phyloP scores from a whole-genome alignment of 306 rosid genomes.

The Myrica gale region DNA sequence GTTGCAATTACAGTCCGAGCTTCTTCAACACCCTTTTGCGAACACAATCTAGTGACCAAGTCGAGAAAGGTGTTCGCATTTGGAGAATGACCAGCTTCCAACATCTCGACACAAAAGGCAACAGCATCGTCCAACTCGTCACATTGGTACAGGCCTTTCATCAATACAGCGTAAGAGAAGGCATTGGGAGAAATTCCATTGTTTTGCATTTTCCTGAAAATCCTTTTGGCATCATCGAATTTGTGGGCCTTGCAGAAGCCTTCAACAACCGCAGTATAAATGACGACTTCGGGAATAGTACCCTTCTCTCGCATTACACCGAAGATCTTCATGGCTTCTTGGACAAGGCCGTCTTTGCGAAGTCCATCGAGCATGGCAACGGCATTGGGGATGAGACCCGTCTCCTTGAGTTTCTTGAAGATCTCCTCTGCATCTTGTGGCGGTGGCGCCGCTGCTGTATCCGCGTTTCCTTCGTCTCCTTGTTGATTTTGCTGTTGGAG shows the following conservation, averaged over 20 bases:
- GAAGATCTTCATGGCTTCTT: constrained; percentile 91
- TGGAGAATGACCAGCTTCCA: constrained; percentile 76
- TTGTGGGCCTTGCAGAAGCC: constrained; percentile 75
- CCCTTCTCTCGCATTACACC: constrained; percentile 86
- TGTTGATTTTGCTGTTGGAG: constrained; percentile 15
- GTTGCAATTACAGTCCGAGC: constrained; percentile 49
- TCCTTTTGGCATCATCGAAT: constrained; percentile 67
- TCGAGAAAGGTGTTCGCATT: constrained; percentile 73
- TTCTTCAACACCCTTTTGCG: constrained; percentile 61
- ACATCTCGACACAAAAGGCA: constrained; percentile 79
- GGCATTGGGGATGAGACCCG: constrained; percentile 88
- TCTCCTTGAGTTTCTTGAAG: constrained; percentile 89
- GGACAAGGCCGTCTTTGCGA: constrained; percentile 92
- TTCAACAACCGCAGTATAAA: constrained; percentile 90
- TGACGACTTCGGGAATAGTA: constrained; percentile 82
- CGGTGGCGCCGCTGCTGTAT: constrained; percentile 27
- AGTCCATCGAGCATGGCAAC: constrained; percentile 97
- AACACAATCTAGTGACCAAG: constrained; percentile 58
- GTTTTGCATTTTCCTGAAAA: constrained; percentile 82
- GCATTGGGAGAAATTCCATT: constrained; percentile 75
- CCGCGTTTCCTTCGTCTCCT: constrained; percentile 27
- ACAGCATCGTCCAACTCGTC: constrained; percentile 49
- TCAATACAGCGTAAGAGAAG: constrained; percentile 63
- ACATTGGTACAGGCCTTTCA: constrained; percentile 66
- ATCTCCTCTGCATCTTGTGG: constrained; percentile 77